Base-by-base conservation (phyloP, 176 grass and related monocot genomes). In the Oryza meyeriana region DNA sequence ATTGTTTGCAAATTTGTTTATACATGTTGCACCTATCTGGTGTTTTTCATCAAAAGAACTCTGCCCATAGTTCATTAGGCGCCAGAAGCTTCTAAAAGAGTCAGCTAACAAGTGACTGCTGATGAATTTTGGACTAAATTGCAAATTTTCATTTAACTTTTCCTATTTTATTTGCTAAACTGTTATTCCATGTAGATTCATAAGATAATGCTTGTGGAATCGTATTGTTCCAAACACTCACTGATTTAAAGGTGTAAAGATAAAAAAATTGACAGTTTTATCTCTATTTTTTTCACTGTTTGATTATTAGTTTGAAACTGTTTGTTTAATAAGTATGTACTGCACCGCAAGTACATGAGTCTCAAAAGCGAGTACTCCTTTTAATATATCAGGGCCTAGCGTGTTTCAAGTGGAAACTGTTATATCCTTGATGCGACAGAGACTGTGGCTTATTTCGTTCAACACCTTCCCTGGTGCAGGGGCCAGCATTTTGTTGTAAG, bases 321-420 rank as follows among this genome's bases (percentile, higher is more conserved):
- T 57, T 74, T 13, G 4, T 68, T 80, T 33, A 10, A 68, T 25
- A 10, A 33, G 47, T 50, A n/a, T 57, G 8, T 22, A 55, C 48
- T 55, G 5, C 48, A 22, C 18, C 18, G 1, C 16, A 55, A 22
- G 41, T 78, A 30, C 24, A 58, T 22, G 63, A 52, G 20, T 71
- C 55, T 41, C 70, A 11, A 6, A 59, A 78, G 79, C 57, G n/a
- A 47, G 2, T 66, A 30, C 82, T 24, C 18, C 66, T 22, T 47
- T 61, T 68, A 22, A 34, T 59, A 47, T 22, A 48, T 11, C 27
- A 73, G 67, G 26, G 10, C 64, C 48, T 0, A 45, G 34, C 72
- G 59, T 29, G 22, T 62, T 42, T 61, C 79, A 78, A 41, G 12
- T 81, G 77, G 77, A 89, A 77, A 65, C 66, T 61, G n/a, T 8